phyloP scores from a whole-genome alignment of 192 early-diverging fungal species.

The Pecoramyces ruminantium region DNA sequence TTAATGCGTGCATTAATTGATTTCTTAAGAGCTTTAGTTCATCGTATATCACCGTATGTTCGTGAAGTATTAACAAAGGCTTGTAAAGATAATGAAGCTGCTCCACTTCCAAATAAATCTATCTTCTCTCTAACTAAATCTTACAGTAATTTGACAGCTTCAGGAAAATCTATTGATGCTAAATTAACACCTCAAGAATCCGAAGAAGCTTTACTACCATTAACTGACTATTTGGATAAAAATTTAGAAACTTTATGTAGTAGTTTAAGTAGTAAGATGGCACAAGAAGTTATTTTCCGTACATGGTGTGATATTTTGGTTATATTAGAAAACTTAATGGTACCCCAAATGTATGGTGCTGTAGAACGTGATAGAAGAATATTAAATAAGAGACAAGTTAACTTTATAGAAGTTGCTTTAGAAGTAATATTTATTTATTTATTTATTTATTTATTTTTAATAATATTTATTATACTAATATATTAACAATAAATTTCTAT shows the following conservation, averaged over 20 bases:
- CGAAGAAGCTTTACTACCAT: constrained; percentile 44
- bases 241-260: constrained; percentile 49
- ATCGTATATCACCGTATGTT: constrained; percentile 46
- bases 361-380: constrained; percentile 21
- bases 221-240: constrained; percentile 59
- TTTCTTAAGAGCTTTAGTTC: constrained; percentile 49
- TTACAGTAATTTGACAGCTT: constrained; percentile 17
- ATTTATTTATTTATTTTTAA: too few species aligned
- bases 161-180: constrained; percentile 4
- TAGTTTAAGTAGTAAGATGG: constrained; percentile 43
- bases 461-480: too few species aligned
- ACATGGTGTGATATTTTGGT: constrained; percentile 58
- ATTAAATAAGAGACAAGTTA: constrained; percentile 24
- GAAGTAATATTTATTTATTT: background rate
- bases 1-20: constrained; percentile 51
- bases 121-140: constrained; percentile 24
- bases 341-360: constrained; percentile 44
- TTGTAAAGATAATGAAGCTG: constrained; percentile 32
- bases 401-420: constrained; percentile 7
- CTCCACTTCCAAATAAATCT: constrained; percentile 18
- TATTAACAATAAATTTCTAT: too few species aligned
- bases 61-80: constrained; percentile 47
- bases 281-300: constrained; percentile 40
- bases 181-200: constrained; percentile 19
- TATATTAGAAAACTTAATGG: constrained; percentile 44